phyloP scores from a whole-genome alignment of 2,329 filamentous ascomycete genomes.

The Claviceps capensis region DNA sequence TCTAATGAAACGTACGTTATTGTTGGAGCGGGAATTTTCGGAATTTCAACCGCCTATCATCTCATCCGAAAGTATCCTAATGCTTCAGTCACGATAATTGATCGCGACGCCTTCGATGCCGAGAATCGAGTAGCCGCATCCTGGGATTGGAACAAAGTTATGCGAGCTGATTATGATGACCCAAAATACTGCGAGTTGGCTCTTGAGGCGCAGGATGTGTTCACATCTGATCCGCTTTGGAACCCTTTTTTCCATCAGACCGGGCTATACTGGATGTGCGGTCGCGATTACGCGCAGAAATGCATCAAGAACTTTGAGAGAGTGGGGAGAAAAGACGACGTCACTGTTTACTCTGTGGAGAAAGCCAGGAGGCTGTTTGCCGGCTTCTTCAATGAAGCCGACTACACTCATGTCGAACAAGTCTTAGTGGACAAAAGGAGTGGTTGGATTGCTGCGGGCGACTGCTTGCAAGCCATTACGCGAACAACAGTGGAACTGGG shows the following conservation, averaged over 20 bases:
- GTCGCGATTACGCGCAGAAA: constrained; percentile 33
- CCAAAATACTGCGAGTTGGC: constrained; percentile 49
- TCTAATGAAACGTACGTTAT: constrained; percentile 35
- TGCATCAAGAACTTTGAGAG: constrained; percentile 40
- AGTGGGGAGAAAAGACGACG: constrained; percentile 25
- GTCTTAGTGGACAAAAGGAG: constrained; percentile 47
- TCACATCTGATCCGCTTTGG: constrained; percentile 43
- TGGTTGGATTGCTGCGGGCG: constrained; percentile 50
- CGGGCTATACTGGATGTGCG: constrained; percentile 44
- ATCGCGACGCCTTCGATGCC: constrained; percentile 38
- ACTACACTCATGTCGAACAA: constrained; percentile 44
- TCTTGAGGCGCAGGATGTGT: constrained; percentile 51
- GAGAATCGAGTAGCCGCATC: constrained; percentile 43
- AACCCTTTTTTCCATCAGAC: constrained; percentile 43
- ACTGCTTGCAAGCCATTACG: constrained; percentile 41
- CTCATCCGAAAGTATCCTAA: constrained; percentile 37
- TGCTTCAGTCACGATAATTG: constrained; percentile 41
- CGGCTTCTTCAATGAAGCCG: constrained; percentile 45
- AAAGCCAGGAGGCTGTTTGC: constrained; percentile 36
- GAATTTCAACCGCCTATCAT: constrained; percentile 51
- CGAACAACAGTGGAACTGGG: constrained; percentile 37
- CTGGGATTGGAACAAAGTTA: constrained; percentile 61
- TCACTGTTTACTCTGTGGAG: constrained; percentile 30
- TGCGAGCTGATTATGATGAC: constrained; percentile 56
- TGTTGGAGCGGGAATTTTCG: constrained; percentile 52